phyloP scores from a whole-genome alignment of 2,329 filamentous ascomycete genomes.

The Dactylella cylindrospora region DNA sequence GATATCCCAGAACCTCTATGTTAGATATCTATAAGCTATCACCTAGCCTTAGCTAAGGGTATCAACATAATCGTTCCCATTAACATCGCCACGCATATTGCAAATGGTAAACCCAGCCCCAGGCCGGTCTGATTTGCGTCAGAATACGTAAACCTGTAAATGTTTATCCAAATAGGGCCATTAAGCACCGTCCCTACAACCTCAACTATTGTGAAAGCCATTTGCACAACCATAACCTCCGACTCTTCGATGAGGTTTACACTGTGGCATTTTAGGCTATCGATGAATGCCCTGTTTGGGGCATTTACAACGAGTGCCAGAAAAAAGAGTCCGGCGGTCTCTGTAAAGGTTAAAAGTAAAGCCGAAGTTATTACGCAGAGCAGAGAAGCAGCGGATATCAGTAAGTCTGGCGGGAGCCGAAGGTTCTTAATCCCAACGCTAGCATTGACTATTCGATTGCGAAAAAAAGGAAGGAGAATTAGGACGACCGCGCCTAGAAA shows the following conservation, averaged over 20 bases:
- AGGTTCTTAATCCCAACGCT: not conserved
- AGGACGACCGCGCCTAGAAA: slow-evolving; percentile 25
- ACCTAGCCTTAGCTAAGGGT: slow-evolving; percentile 19
- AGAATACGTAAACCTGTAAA: slow-evolving; percentile 40
- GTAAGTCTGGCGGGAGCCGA: slow-evolving; percentile 28
- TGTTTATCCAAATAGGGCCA: slow-evolving; percentile 40
- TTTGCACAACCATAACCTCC: slow-evolving; percentile 41
- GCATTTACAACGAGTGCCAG: slow-evolving; percentile 31
- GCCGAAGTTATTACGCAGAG: slow-evolving; percentile 6
- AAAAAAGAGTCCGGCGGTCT: slow-evolving; percentile 9
- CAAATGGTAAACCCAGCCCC: slow-evolving; percentile 39
- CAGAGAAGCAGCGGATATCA: slow-evolving; percentile 21
- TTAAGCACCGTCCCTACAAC: slow-evolving; percentile 37
- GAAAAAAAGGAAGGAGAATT: slow-evolving; percentile 16
- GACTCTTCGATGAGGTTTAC: slow-evolving; percentile 21
- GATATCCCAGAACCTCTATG: no score
- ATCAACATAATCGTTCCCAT: slow-evolving; percentile 13
- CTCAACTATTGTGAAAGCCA: slow-evolving; percentile 38
- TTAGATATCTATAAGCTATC: no score
- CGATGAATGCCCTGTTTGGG: slow-evolving; percentile 29
- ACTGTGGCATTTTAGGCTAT: slow-evolving; percentile 26
- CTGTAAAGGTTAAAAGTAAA: slow-evolving; percentile 17
- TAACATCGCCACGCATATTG: slow-evolving; percentile 22
- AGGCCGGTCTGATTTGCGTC: slow-evolving; percentile 32
- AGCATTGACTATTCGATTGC: slow-evolving; percentile 4